A percentile compares a stretch with the other conserved stretches of the same genome.
Conservation (phyloP, 2,329 filamentous ascomycete species). For the Lecanicillium sp. region DNA sequence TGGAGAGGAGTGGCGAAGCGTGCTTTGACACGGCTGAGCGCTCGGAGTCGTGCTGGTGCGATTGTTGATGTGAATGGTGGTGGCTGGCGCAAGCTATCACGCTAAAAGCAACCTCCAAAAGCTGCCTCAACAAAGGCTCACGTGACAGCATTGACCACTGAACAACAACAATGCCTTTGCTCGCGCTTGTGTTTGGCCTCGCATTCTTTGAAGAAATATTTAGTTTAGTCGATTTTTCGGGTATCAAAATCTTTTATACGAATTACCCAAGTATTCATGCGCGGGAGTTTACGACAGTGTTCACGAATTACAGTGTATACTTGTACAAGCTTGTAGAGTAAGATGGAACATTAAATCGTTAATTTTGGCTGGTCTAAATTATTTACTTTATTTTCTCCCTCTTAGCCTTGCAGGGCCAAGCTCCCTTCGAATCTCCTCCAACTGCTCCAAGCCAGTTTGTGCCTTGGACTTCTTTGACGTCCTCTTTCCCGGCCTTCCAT, state of each 20-base stretch:
- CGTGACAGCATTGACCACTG: slow-evolving; percentile 5
- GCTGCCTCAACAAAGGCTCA: background rate
- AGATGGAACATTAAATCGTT: no score
- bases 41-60: background rate
- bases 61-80: slow-evolving; percentile 7
- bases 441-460: slow-evolving; percentile 74
- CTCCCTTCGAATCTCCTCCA: slow-evolving; percentile 79
- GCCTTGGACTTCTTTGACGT: slow-evolving; percentile 72
- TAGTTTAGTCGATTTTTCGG: no score
- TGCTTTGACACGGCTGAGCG: slow-evolving; percentile 2
- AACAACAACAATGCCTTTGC: no score
- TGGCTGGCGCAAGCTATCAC: slow-evolving; percentile 7
- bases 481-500: slow-evolving; percentile 59
- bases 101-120: slow-evolving; percentile 4
- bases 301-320: no score
- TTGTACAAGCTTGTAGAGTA: no score
- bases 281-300: no score
- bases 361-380: background rate
- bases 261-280: no score
- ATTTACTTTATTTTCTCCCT: slow-evolving; percentile 12
- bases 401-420: slow-evolving; percentile 66
- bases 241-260: no score
- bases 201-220: no score
- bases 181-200: background rate
- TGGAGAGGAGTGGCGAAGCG: slow-evolving; percentile 15